Evolutionary conservation across 306 rosid species (phyloP), one percentile per base, ranked within the genome.

Genomic region (Amphicarpaea edgeworthii): DNA sequence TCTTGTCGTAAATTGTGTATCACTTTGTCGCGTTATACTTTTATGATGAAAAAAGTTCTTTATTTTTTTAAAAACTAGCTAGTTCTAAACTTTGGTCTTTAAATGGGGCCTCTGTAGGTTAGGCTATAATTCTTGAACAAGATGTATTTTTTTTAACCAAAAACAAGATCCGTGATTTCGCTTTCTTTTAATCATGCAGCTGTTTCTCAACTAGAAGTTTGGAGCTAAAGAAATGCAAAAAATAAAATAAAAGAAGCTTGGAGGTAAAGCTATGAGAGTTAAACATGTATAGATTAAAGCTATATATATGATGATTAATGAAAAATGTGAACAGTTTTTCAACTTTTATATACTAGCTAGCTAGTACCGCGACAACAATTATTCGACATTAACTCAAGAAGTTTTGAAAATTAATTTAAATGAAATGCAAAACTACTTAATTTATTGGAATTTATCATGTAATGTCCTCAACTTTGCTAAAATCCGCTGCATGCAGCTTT

Each of bases 91-190:
- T 6, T 24, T 41, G 43, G 42, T 19, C 57, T 57, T 23, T 71
- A 21, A 71, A 41, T 53, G 65, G 63, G 75, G 20, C 49, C 49
- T 32, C 75, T 0, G 47, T n/a, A n/a, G 46, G 50, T 53, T 54
- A 12, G 4, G 40, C 51, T 57, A 3, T 43, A 12, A 24, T n/a
- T 6, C 43, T 23, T 26, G 68, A 42, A 42, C 58, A 41, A 21
- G 4, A 14, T 55, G 38, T 7, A 23, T 15, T 72, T 73, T 73
- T 58, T 41, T 43, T 8, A 59, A 26, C 10, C 12, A 16, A 40
- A 73, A 73, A 73, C 78, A 58, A 8, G 69, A 73, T 73, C 78
- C 69, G 69, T 43, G 43, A 59, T 59, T 43, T 14, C 58, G 57
- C 64, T 51, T 59, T 43, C 55, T 43, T 72, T 41, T n/a, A 42